Conservation (phyloP, 441 rosid species). For the Eruca vesicaria region DNA sequence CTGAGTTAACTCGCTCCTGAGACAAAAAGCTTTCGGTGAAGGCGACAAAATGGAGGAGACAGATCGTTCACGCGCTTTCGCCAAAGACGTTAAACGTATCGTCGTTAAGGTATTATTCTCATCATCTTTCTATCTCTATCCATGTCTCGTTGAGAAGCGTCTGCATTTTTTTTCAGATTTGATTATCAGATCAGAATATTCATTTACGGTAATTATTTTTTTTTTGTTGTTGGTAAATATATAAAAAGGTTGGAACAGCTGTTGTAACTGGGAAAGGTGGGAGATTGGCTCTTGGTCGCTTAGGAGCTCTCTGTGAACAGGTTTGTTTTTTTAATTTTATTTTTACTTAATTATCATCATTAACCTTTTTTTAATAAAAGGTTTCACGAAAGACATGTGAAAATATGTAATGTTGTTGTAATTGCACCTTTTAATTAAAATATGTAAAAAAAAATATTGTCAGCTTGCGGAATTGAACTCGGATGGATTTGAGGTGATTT, state of each 20-base stretch:
- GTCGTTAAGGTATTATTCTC: constrained; percentile 67
- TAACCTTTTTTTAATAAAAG: neutral
- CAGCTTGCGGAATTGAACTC: constrained; percentile 90
- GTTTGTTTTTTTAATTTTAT: constrained; percentile 27
- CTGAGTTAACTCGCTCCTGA: constrained; percentile 20
- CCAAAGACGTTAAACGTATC: constrained; percentile 86
- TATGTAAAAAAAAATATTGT: neutral
- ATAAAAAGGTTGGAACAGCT: constrained; percentile 88
- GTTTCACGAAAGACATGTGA: constrained; percentile 24
- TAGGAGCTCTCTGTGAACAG: constrained; percentile 96
- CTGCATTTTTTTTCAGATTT: constrained; percentile 25
- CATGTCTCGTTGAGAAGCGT: neutral
- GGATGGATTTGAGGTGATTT: constrained; percentile 77
- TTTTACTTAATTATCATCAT: neutral
- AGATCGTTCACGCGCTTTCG: constrained; percentile 78
- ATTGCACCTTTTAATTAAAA: neutral
- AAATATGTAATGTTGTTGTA: neutral
- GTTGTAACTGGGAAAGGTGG: constrained; percentile 94
- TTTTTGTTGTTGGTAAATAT: neutral
- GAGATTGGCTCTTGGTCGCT: constrained; percentile 88
- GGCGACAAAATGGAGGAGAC: constrained; percentile 34
- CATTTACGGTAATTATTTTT: constrained; percentile 1
- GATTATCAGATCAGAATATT: constrained; percentile 12
- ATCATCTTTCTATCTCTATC: neutral
- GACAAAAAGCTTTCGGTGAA: neutral